Percentiles rank a stretch among this genome's conserved stretches.
phyloP scores from a whole-genome alignment of 164 flowering plant species.

The Magnolia changhungtana region DNA sequence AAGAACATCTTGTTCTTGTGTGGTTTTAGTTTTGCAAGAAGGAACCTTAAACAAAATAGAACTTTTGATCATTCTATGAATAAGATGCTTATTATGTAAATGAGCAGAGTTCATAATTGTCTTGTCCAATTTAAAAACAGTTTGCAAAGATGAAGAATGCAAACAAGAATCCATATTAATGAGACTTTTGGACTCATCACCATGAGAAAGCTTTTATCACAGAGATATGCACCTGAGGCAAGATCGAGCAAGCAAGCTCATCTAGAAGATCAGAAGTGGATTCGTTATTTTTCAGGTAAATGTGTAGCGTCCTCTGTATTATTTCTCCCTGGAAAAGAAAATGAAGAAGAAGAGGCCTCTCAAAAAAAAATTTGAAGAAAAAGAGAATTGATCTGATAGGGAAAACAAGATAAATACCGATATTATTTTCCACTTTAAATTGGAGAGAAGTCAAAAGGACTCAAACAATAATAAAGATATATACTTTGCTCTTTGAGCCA shows the following conservation, averaged over 20 bases:
- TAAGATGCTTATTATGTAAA: too few species aligned
- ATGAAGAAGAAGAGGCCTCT: background rate
- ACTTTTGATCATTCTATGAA: background rate
- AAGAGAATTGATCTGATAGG: background rate
- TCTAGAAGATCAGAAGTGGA: slow-evolving; percentile 55
- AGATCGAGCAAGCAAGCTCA: slow-evolving; percentile 59
- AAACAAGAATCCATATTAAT: background rate
- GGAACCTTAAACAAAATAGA: slow-evolving; percentile 37
- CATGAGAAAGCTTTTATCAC: background rate
- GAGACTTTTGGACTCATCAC: background rate
- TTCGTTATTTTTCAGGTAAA: slow-evolving; percentile 52
- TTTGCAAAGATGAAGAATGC: background rate
- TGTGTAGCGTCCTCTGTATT: slow-evolving; percentile 55
- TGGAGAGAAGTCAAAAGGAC: background rate
- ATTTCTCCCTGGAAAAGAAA: slow-evolving; percentile 50
- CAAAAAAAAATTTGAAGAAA: background rate
- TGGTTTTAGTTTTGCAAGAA: slow-evolving; percentile 22
- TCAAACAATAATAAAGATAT: slow-evolving; percentile 5
- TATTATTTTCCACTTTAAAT: background rate
- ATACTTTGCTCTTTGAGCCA: slow-evolving; percentile 53
- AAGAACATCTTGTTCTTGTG: slow-evolving; percentile 28
- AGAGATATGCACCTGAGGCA: slow-evolving; percentile 57
- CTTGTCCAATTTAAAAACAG: background rate
- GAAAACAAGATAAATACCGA: background rate
- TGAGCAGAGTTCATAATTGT: too few species aligned